Conservation (phyloP, 306 rosid species). For the Aeschynomene evenia region DNA sequence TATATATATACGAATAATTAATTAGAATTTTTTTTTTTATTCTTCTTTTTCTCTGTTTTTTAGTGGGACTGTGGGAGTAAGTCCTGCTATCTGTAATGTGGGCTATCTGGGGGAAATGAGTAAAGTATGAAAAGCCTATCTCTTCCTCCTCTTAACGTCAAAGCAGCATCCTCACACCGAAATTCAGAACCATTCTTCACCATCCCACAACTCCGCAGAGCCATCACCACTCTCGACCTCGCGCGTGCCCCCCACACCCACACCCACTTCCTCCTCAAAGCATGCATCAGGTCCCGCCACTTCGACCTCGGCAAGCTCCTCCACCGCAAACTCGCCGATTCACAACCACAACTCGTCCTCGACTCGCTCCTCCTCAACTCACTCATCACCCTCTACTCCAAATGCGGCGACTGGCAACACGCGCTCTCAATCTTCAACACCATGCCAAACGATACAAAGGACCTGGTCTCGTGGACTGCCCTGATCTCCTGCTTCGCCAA, state of each 20-base stretch:
- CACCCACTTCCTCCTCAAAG: slow-evolving; percentile 52
- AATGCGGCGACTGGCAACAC: slow-evolving; percentile 38
- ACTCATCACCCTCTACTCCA: slow-evolving; percentile 58
- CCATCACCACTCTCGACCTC: slow-evolving; percentile 42
- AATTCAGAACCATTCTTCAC: neutral
- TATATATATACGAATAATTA: no score
- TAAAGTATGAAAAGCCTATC: no score
- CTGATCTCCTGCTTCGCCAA: slow-evolving; percentile 57
- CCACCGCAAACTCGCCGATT: slow-evolving; percentile 40
- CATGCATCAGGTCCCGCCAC: slow-evolving; percentile 47
- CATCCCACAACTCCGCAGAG: slow-evolving; percentile 41
- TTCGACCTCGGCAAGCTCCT: slow-evolving; percentile 47
- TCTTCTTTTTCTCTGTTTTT: no score
- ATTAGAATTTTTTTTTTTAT: no score
- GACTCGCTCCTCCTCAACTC: slow-evolving; percentile 55
- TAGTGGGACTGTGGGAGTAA: no score
- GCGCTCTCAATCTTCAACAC: slow-evolving; percentile 37
- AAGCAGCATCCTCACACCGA: no score
- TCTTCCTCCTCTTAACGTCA: no score
- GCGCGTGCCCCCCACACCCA: slow-evolving; percentile 24
- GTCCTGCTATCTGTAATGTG: no score
- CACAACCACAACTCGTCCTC: slow-evolving; percentile 35
- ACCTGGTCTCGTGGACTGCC: slow-evolving; percentile 57
- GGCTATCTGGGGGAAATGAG: no score
- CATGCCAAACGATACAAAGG: slow-evolving; percentile 34